Evolutionary conservation across 805 yeast species (phyloP).

Genomic region (Cyberlindnera maclurae): DNA sequence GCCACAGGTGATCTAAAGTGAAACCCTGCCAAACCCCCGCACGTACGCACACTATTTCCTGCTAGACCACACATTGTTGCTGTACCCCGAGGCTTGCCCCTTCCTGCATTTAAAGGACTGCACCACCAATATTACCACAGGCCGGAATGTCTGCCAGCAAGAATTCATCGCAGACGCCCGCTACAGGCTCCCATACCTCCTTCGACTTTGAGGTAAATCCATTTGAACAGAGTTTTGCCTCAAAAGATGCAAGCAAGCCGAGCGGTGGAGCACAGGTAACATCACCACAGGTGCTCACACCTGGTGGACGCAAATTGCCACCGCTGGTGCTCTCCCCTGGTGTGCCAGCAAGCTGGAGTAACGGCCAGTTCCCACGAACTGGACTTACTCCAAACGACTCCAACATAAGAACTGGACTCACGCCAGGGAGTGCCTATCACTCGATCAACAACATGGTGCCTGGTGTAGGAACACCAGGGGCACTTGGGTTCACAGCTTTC

Average conservation of each 20-base stretch:
- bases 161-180: not conserved
- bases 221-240: constrained; percentile 90
- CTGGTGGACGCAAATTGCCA: constrained; percentile 51
- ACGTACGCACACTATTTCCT: too few relatives aligned
- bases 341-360: constrained; percentile 19
- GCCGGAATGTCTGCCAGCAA: not conserved
- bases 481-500: constrained; percentile 18
- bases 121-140: not conserved
- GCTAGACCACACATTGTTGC: too few relatives aligned
- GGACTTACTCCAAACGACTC: constrained; percentile 78
- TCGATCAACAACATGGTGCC: constrained; percentile 31
- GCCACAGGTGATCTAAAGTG: too few relatives aligned
- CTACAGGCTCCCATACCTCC: constrained; percentile 25
- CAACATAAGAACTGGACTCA: constrained; percentile 59
- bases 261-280: constrained; percentile 25
- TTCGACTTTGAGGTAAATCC: constrained; percentile 91
- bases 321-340: constrained; percentile 31
- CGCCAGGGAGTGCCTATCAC: constrained; percentile 49
- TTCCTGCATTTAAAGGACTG: too few relatives aligned
- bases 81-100: too few relatives aligned
- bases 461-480: constrained; percentile 21
- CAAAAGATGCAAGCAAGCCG: constrained; percentile 32
- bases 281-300: constrained; percentile 45
- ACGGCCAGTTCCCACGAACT: constrained; percentile 29
- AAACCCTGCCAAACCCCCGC: too few relatives aligned